Conservation (phyloP, 257 asterid genomes). For the Linderniella brevidens region DNA sequence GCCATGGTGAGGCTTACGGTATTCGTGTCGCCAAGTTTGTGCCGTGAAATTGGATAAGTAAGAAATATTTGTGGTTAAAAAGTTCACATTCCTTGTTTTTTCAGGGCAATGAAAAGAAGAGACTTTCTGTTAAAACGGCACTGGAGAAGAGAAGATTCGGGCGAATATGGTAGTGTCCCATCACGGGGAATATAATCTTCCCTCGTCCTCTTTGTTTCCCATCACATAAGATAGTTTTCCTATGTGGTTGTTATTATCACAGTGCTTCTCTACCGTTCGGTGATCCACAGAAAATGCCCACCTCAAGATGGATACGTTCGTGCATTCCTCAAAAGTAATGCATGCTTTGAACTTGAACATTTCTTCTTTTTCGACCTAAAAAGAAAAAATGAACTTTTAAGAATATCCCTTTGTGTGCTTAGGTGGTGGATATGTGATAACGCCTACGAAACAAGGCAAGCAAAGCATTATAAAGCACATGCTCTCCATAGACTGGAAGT, state of each 20-base stretch:
- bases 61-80: too few species aligned
- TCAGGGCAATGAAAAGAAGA: constrained; percentile 74
- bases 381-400: too few species aligned
- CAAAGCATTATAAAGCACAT: constrained; percentile 56
- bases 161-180: constrained; percentile 50
- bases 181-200: too few species aligned
- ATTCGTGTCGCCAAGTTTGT: background rate
- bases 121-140: constrained; percentile 66
- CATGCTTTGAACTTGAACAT: constrained; percentile 25
- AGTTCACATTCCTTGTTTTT: background rate
- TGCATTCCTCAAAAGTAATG: constrained; percentile 79
- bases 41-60: too few species aligned
- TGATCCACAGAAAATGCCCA: constrained; percentile 54
- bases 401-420: constrained; percentile 5
- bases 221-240: too few species aligned
- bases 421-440: constrained; percentile 86
- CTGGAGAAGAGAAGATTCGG: constrained; percentile 96
- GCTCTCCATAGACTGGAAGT: constrained; percentile 85
- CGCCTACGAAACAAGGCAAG: constrained; percentile 56
- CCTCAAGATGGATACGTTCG: constrained; percentile 74
- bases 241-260: constrained; percentile 16
- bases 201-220: too few species aligned
- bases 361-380: background rate
- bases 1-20: constrained; percentile 47
- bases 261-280: constrained; percentile 81